Evolutionary conservation across 139 green algal genomes (phyloP).

Genomic region (Limnomonas spitsbergensis): DNA sequence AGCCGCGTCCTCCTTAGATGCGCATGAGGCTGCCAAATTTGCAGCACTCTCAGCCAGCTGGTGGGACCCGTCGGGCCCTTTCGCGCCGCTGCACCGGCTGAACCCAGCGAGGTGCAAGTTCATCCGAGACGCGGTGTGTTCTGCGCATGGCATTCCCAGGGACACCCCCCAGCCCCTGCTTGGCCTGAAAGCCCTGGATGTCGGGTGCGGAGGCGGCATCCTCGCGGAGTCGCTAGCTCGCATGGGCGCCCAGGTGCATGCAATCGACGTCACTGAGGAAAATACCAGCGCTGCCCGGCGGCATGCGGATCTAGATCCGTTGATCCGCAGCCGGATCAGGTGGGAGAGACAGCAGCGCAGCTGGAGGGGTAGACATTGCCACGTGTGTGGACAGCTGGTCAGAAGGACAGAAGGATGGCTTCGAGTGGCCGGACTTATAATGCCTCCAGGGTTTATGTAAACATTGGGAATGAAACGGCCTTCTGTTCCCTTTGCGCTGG

Average conservation of each 20-base stretch:
- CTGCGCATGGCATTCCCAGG: slow-evolving; percentile 11
- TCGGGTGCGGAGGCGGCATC: slow-evolving; percentile 87
- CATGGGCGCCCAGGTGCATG: slow-evolving; percentile 66
- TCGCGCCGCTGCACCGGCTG: slow-evolving; percentile 80
- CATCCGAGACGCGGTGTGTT: slow-evolving; percentile 58
- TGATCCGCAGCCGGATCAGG: slow-evolving; percentile 31
- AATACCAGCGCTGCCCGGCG: slow-evolving; percentile 49
- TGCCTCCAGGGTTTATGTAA: no score
- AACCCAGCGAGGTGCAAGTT: slow-evolving; percentile 80
- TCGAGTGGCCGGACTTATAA: no score
- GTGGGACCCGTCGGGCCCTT: slow-evolving; percentile 76
- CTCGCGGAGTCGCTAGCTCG: slow-evolving; percentile 75
- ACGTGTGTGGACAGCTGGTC: no score
- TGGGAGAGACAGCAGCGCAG: no score
- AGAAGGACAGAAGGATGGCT: no score
- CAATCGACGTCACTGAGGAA: slow-evolving; percentile 58
- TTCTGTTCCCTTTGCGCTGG: no score
- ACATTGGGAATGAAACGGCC: no score
- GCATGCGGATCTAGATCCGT: slow-evolving; percentile 49
- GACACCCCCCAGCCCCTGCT: slow-evolving; percentile 29
- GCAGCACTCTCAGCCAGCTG: slow-evolving; percentile 65
- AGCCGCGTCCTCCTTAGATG: slow-evolving; percentile 61
- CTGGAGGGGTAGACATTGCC: no score
- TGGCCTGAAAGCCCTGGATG: slow-evolving; percentile 69
- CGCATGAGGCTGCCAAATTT: slow-evolving; percentile 80